Conservation (phyloP, 140 eudicot species). For the Erigeron philadelphicus region DNA sequence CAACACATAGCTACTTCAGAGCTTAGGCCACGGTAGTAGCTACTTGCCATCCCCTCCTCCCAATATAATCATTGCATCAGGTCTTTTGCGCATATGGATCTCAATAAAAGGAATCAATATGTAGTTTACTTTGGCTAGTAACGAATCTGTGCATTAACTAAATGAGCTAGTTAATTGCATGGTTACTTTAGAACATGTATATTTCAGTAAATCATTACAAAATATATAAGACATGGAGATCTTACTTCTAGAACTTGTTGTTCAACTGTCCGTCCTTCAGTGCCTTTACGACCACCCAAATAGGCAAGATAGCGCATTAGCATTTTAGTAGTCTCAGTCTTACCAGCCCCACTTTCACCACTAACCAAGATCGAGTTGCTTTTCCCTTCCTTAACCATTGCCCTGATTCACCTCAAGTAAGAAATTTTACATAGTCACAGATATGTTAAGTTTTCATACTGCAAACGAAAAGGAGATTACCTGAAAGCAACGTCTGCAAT, state of each 20-base stretch:
- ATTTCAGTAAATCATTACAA: conserved; percentile 13
- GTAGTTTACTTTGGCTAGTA: background rate
- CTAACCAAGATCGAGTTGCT: conserved; percentile 96
- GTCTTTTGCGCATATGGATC: background rate
- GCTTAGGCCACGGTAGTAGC: background rate
- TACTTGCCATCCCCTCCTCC: background rate
- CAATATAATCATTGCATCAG: background rate
- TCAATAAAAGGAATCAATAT: background rate
- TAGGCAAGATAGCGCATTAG: conserved; percentile 98
- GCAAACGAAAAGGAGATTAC: conserved; percentile 36
- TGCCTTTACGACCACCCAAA: conserved; percentile 93
- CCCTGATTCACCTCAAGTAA: conserved; percentile 64
- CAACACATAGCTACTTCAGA: background rate
- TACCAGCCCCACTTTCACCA: conserved; percentile 99
- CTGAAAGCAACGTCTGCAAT: conserved; percentile 92
- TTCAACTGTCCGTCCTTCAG: conserved; percentile 97
- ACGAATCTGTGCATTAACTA: conserved; percentile 4
- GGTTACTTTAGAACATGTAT: conserved; percentile 4
- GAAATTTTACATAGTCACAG: conserved; percentile 19
- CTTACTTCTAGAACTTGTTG: conserved; percentile 98
- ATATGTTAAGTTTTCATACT: conserved; percentile 19
- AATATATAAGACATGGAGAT: conserved; percentile 12
- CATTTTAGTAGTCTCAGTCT: conserved; percentile 98
- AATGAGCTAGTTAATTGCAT: background rate
- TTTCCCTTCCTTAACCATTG: conserved; percentile 86